These are phyloP conservation scores for Corymbia citriodora DNA, from an alignment of 441 rosid species.

Conservation along the genomic window DNA sequence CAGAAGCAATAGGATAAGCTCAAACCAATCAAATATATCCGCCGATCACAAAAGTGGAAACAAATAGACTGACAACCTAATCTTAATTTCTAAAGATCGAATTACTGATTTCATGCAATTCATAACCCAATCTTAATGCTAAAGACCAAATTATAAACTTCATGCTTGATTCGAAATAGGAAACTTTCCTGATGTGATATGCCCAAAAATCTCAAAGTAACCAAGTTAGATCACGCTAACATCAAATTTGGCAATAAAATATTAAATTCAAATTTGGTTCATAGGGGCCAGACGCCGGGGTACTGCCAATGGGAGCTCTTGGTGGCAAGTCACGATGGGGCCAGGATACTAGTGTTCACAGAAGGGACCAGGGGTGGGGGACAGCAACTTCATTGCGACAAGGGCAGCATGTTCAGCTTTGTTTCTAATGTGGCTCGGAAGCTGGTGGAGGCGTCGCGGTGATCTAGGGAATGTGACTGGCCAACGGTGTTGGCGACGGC, in stretches of 20 bases:
- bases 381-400: neutral
- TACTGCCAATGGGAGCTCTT: neutral
- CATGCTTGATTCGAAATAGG: neutral
- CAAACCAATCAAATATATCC: neutral
- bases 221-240: neutral
- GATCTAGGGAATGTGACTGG: neutral
- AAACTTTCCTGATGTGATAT: neutral
- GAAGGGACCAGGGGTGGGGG: neutral
- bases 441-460: neutral
- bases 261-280: neutral
- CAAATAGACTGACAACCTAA: neutral
- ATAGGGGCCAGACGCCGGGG: neutral
- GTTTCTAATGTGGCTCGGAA: neutral
- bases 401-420: neutral
- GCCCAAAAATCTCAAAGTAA: neutral
- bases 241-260: neutral
- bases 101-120: neutral
- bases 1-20: neutral
- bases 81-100: neutral
- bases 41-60: neutral
- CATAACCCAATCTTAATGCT: neutral
- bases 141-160: neutral
- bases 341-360: neutral
- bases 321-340: neutral
- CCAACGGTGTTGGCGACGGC: neutral